These are phyloP conservation scores for Groenewaldozyma tartarivorans DNA, from an alignment of 805 yeast genomes.

Conservation along the genomic window DNA sequence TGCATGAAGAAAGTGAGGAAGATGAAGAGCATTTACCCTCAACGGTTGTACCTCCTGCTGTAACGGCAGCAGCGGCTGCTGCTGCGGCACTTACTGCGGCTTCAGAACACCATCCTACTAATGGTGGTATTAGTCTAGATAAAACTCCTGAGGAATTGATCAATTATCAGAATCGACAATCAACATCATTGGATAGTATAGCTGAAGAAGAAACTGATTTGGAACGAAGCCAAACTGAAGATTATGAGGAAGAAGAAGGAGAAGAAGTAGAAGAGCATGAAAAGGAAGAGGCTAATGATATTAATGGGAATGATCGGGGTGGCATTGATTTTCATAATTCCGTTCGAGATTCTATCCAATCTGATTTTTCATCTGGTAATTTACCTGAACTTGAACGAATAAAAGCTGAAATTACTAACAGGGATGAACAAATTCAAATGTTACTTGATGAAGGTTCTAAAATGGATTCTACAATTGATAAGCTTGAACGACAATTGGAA, in stretches of 20 bases:
- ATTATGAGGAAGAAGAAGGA: neutral
- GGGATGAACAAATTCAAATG: constrained; percentile 36
- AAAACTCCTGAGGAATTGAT: constrained; percentile 3
- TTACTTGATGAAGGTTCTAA: constrained; percentile 39
- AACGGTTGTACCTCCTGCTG: neutral
- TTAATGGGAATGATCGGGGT: neutral
- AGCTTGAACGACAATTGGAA: constrained; percentile 19
- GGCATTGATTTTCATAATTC: neutral
- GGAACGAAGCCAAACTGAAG: neutral
- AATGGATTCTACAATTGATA: constrained; percentile 32
- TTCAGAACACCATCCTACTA: no score
- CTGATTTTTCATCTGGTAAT: neutral
- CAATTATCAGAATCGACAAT: neutral
- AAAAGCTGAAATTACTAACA: constrained; percentile 13
- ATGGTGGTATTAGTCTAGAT: neutral
- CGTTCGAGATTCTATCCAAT: neutral
- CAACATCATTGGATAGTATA: constrained; percentile 6
- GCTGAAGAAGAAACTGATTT: constrained; percentile 4
- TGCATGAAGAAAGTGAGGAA: neutral
- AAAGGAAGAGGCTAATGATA: neutral
- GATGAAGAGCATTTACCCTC: neutral
- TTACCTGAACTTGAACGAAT: constrained; percentile 2
- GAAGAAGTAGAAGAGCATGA: neutral
- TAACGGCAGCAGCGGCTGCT: no score
- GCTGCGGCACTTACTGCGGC: no score